Base-by-base conservation (phyloP, 2,329 filamentous ascomycete genomes). In the Fusarium ramigenum region DNA sequence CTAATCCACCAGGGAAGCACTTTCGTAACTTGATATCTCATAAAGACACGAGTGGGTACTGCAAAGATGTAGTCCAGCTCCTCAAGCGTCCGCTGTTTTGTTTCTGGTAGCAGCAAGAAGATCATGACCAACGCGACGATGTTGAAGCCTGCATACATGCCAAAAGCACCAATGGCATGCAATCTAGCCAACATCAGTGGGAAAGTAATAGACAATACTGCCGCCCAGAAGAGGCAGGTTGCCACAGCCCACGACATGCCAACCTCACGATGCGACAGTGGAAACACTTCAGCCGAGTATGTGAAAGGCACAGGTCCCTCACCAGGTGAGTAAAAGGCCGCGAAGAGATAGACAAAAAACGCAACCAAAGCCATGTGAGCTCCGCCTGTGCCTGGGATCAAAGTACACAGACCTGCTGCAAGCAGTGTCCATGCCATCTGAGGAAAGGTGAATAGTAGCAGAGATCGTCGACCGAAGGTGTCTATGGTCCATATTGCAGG, bases 231-330 rank as follows among this genome's bases (percentile, higher is more conserved):
- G 12, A 92, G 83, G 70, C 90, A 92, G 1, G 90, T 92, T 4
- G 91, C 89, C 14, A 93, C 91, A 12, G 90, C 88, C 81, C 88
- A 93, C 0, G 87, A 87, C 92, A 93, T 93, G 63, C 92, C 92
- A 30, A 93, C 86, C 78, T 93, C 92, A 76, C 92, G 87, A 78
- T 93, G 91, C 4, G 90, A 91, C 2, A 93, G 86, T 0, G 92
- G 91, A 78, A 91, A 93, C 4, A 93, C 90, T 79, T 93, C 92
- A 46, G 91, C 90, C 9, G 86, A 88, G 81, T 93, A 93, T 1
- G 89, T 89, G 77, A 91, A 93, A 0, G 91, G 91, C 12, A 93
- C 91, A 9, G 89, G 88, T 0, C 90, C 91, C 81, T 93, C 91
- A 6, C 85, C 85, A 5, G 85, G 85, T 6, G 84, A 85, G 69